Base-by-base conservation (phyloP, 2,329 filamentous ascomycete genomes). In the Daldinia sp. region DNA sequence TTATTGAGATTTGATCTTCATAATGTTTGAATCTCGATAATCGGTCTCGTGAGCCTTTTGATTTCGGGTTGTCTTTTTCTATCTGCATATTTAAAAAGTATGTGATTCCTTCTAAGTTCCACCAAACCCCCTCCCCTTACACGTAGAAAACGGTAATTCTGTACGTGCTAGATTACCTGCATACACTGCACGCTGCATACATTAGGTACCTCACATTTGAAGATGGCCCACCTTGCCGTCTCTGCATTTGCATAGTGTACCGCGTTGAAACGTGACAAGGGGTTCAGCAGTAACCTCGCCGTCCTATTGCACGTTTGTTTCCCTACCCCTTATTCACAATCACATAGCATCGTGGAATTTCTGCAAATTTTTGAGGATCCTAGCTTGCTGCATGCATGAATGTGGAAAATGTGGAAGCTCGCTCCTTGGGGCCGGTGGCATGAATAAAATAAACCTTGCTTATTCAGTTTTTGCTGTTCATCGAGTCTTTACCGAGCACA, bases 281-380 rank as follows among this genome's bases (percentile, higher is more conserved):
- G 68, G 33, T 51, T 10, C 20, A 10, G 39, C 28, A 53, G 60
- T 39, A 57, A 65, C 46, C 44, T 68, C 46, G 13, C 33, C 44
- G 55, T 65, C 59, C 63, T 30, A 68, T 68, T 71, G 62, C 65
- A 41, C 68, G 26, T 53, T 56, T 69, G 68, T 71, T 66, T 68
- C 58, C 35, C 35, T 48, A 54, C 59, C 68, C 64, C 68, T 41
- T 64, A 62, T 71, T 71, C 60, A 44, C 60, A 30, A 30, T 51
- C 46, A 51, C 46, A 35, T 35, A n/a, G 35, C 20, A 33, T 50
- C 42, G 33, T 28, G 59, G 44, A 60, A 69, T 39, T 62, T 64
- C 30, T 50, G 42, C 48, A 60, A 65, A 71, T 63, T 62, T 71
- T 67, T 63, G 46, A 60, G 30, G 6, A 71, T 65, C 66, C 69